phyloP scores from a whole-genome alignment of 169 alveolate genomes.

The Toxoplasma gondii region DNA sequence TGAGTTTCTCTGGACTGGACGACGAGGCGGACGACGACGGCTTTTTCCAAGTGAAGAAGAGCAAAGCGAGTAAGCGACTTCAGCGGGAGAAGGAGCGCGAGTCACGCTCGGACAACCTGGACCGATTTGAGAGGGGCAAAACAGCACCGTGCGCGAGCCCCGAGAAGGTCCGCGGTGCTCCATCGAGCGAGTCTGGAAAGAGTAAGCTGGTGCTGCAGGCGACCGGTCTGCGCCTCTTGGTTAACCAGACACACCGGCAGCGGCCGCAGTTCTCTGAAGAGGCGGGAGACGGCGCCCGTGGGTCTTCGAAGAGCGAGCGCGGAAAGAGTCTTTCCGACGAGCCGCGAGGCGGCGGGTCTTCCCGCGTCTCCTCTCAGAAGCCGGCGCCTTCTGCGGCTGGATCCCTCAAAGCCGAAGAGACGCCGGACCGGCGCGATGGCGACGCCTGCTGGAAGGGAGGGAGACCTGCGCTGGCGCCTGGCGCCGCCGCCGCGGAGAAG shows the following conservation, averaged over 20 bases:
- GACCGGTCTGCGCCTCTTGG: not conserved
- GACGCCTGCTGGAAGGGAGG: not conserved
- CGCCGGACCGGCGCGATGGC: too few relatives aligned
- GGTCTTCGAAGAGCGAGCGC: too few relatives aligned
- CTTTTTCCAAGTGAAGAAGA: not conserved
- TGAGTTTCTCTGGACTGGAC: slow-evolving; percentile 3
- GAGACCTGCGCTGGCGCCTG: not conserved
- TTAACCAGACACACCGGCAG: not conserved
- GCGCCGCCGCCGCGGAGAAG: not conserved
- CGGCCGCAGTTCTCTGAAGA: not conserved
- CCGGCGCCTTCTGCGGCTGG: too few relatives aligned
- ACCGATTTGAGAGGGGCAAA: not conserved
- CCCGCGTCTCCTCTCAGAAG: too few relatives aligned
- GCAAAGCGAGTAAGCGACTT: slow-evolving; percentile 25
- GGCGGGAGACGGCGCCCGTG: too few relatives aligned
- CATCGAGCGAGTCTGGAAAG: not conserved
- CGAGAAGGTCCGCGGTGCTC: not conserved
- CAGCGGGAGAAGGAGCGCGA: slow-evolving; percentile 11
- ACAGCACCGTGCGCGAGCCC: not conserved
- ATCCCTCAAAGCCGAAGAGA: too few relatives aligned
- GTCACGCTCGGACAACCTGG: not conserved
- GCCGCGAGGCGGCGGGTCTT: too few relatives aligned
- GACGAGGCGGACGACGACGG: not conserved
- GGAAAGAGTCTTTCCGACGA: too few relatives aligned
- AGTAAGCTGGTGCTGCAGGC: not conserved